phyloP scores from a whole-genome alignment of 371 early-diverging fungal species.

The Rhizopus sp. region DNA sequence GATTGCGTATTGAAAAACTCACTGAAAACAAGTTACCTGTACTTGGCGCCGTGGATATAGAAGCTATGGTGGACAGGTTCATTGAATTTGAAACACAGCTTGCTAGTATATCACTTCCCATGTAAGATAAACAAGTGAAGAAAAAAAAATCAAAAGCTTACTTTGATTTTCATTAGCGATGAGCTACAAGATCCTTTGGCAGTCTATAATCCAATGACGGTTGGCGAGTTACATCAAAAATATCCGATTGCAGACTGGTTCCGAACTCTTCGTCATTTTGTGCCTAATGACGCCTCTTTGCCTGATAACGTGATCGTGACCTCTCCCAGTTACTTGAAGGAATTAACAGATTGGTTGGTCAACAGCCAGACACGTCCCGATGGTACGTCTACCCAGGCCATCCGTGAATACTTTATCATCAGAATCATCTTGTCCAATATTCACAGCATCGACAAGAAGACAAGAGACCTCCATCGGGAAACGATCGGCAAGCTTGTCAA shows the following conservation, averaged over 20 bases:
- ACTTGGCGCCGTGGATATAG: constrained; percentile 14
- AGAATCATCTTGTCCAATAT: constrained; percentile 14
- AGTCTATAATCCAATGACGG: constrained; percentile 51
- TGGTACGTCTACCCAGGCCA: constrained; percentile 6
- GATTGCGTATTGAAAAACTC: constrained; percentile 9
- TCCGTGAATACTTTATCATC: constrained; percentile 20
- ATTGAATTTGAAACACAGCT: constrained; percentile 54
- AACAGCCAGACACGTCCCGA: constrained; percentile 6
- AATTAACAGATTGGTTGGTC: constrained; percentile 12
- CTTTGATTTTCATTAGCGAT: constrained; percentile 7
- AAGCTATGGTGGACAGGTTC: constrained; percentile 38
- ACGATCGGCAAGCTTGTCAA: constrained; percentile 26
- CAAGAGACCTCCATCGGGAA: constrained; percentile 15
- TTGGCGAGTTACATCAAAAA: constrained; percentile 36
- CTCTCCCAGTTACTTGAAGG: constrained; percentile 12
- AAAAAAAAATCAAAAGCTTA: background rate
- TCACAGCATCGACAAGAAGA: constrained; percentile 17
- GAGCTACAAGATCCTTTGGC: constrained; percentile 48
- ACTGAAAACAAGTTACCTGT: constrained; percentile 7
- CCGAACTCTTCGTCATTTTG: constrained; percentile 8
- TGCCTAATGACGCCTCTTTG: background rate
- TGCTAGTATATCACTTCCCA: constrained; percentile 34
- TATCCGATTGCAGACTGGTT: constrained; percentile 36
- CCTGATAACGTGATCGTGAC: constrained; percentile 15
- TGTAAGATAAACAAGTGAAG: constrained; percentile 19